Evolutionary conservation across 495 filamentous ascomycete species (phyloP), one percentile per base, ranked within the genome.

Genomic region (Aspergillus asperescens): DNA sequence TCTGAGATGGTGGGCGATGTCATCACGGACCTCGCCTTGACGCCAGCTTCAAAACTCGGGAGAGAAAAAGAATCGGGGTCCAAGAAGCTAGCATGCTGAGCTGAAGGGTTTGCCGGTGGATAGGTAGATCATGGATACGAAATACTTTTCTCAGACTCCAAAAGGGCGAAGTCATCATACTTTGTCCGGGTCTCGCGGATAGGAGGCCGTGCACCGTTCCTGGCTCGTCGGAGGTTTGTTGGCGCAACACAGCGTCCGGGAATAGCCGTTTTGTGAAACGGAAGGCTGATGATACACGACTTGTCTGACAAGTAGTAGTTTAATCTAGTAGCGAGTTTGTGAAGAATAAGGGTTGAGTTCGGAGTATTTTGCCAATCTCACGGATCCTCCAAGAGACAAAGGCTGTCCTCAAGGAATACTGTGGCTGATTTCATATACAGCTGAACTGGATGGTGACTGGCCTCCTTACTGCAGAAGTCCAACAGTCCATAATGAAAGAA

Each of bases 181-280:
- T 29, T 29, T 44, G 23, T 16, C 18, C 29, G 27, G 29, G 20
- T 35, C 19, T 23, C 12, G 19, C 46, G 23, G 46, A 39, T n/a
- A 39, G 22, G 7, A 6, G 32, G 49, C 22, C 46, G 48, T 38
- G 39, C 52, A 46, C 53, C 47, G 51, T 52, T 43, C 46, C 48
- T 38, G 25, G 50, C 53, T 57, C 41, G 51, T 55, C 60, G 56
- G 56, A 62, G 52, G 56, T 57, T 59, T 59, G 60, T 59, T 59
- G 51, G 51, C 46, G 56, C 50, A 57, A 53, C 56, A 58, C 54
- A 54, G 54, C 56, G 51, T 59, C 54, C 56, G 60, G 48, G 47
- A 46, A 57, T 46, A 50, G 55, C 61, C 57, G 61, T 60, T 59
- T 60, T 52, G 61, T 63, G 61, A 43, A 56, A 63, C 61, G 35